phyloP scores from a whole-genome alignment of 1,139 yeast species.

The Blastobotrys elegans region DNA sequence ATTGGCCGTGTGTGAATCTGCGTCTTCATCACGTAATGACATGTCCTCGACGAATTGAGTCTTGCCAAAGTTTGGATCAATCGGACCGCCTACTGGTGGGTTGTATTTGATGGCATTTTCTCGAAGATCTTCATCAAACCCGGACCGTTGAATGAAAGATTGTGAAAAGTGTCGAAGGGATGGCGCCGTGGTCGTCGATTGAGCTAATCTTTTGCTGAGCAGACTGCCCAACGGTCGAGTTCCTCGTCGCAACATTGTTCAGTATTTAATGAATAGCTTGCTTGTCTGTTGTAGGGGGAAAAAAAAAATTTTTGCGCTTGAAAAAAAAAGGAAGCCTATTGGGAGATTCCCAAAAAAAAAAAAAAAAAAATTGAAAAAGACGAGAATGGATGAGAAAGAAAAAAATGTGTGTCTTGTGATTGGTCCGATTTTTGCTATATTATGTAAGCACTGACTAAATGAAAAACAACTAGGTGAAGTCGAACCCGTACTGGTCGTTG shows the following conservation, averaged over 20 bases:
- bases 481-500: too few relatives aligned
- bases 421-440: too few relatives aligned
- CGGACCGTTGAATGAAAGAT: not conserved
- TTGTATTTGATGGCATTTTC: conserved; percentile 26
- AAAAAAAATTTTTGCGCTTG: not conserved
- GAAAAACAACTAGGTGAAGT: too few relatives aligned
- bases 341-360: too few relatives aligned
- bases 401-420: too few relatives aligned
- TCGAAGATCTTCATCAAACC: conserved; percentile 17
- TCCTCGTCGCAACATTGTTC: conserved; percentile 13
- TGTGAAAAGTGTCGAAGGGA: conserved; percentile 1
- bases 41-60: conserved; percentile 36
- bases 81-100: conserved; percentile 34
- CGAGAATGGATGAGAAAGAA: too few relatives aligned
- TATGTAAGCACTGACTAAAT: too few relatives aligned
- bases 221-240: conserved; percentile 4
- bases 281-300: not conserved
- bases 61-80: conserved; percentile 31
- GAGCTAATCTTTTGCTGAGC: not conserved
- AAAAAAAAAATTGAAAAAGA: too few relatives aligned
- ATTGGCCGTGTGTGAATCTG: conserved; percentile 27
- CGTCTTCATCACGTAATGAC: conserved; percentile 23
- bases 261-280: not conserved
- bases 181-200: not conserved
- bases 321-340: too few relatives aligned